Evolutionary conservation across 2,329 filamentous ascomycete species (phyloP).

Genomic region (Sarocladium oryzae): DNA sequence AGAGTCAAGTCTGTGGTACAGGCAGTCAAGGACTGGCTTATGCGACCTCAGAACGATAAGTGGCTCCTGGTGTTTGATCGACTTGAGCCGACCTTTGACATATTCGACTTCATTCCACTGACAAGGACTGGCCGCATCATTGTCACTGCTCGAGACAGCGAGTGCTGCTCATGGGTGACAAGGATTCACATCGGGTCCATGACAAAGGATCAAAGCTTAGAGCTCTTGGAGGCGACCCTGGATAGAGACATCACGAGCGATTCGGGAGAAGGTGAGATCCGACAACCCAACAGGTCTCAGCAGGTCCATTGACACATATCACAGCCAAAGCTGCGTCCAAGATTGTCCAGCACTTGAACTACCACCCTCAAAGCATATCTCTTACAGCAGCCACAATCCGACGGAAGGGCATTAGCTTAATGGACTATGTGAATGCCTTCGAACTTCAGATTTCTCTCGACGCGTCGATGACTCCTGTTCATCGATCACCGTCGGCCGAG

Average conservation of each 20-base stretch:
- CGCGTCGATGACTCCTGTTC: slow-evolving; percentile 16
- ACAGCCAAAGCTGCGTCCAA: slow-evolving; percentile 15
- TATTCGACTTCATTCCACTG: slow-evolving; percentile 20
- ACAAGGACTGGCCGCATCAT: slow-evolving; percentile 19
- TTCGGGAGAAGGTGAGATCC: slow-evolving; percentile 13
- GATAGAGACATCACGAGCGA: slow-evolving; percentile 9
- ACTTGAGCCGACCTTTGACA: slow-evolving; percentile 18
- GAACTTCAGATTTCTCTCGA: slow-evolving; percentile 12
- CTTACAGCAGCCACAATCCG: slow-evolving; percentile 17
- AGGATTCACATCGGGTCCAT: slow-evolving; percentile 16
- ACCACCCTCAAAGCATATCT: slow-evolving; percentile 17
- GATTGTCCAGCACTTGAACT: slow-evolving; percentile 15
- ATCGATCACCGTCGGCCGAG: slow-evolving; percentile 18
- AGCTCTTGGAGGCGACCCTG: slow-evolving; percentile 13
- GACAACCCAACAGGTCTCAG: too few species aligned
- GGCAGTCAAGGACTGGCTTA: slow-evolving; percentile 21
- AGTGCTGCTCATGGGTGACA: slow-evolving; percentile 17
- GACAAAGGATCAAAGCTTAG: slow-evolving; percentile 15
- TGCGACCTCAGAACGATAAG: slow-evolving; percentile 17
- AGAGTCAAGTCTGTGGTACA: slow-evolving; percentile 18
- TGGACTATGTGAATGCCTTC: slow-evolving; percentile 13
- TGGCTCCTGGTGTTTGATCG: slow-evolving; percentile 22
- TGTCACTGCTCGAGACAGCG: slow-evolving; percentile 17
- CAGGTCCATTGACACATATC: not conserved
- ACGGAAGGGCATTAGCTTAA: slow-evolving; percentile 14